Evolutionary conservation across 805 yeast genomes (phyloP).

Genomic region (Yarrowia porcina): DNA sequence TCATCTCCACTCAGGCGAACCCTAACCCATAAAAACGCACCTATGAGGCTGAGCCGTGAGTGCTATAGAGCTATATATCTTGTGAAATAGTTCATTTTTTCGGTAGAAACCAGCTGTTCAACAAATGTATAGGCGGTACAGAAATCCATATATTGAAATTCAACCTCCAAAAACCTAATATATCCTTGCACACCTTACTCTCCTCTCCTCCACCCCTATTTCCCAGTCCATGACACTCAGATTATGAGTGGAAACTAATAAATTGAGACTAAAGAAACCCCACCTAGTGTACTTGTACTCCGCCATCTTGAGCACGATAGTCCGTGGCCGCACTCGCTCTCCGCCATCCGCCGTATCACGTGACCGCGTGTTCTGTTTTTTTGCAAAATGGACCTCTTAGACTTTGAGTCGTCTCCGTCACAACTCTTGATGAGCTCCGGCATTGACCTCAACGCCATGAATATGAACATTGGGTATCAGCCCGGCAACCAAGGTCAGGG

Average conservation of each 20-base stretch:
- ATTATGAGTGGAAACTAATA: background rate
- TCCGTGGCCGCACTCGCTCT: background rate
- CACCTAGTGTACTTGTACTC: too few species aligned
- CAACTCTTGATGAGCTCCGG: conserved; percentile 5
- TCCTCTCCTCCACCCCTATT: too few species aligned
- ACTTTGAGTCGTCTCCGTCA: conserved; percentile 16
- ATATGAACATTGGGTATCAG: conserved; percentile 16
- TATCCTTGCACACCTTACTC: too few species aligned
- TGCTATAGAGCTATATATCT: too few species aligned
- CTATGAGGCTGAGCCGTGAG: too few species aligned
- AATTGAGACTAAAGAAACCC: background rate
- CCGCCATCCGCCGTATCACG: background rate
- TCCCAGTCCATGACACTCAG: background rate
- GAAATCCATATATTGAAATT: too few species aligned
- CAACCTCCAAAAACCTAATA: too few species aligned
- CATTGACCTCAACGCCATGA: conserved; percentile 25
- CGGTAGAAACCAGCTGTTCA: too few species aligned
- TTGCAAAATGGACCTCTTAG: conserved; percentile 20
- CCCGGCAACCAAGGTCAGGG: conserved; percentile 10
- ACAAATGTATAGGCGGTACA: too few species aligned
- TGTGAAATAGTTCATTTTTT: too few species aligned
- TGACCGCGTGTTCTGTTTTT: background rate
- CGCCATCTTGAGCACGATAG: background rate
- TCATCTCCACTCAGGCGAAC: too few species aligned
- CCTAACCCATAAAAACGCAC: too few species aligned